Conservation (phyloP, 2,329 filamentous ascomycete genomes). For the Hypoxylon sp. region DNA sequence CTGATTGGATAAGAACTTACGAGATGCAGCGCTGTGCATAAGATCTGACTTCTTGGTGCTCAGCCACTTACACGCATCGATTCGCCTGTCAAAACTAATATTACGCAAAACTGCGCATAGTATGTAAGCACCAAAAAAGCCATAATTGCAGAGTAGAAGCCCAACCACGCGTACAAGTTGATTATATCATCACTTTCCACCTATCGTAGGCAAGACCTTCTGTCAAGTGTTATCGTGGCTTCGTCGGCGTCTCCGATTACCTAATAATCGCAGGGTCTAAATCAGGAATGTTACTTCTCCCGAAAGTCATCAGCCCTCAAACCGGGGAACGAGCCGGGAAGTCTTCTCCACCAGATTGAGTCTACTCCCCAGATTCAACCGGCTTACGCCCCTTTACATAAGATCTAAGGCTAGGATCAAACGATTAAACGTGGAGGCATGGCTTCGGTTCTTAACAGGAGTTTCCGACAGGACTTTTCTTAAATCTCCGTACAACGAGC, state of each 20-base stretch:
- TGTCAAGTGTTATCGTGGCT: background rate
- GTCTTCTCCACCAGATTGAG: background rate
- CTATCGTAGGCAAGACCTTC: background rate
- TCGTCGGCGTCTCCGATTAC: background rate
- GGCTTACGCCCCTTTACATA: conserved; percentile 4
- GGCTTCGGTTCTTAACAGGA: background rate
- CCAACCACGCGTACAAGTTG: background rate
- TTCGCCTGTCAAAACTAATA: background rate
- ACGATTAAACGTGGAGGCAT: background rate
- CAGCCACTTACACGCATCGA: background rate
- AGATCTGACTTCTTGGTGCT: conserved; percentile 10
- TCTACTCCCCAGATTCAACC: background rate
- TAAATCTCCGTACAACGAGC: background rate
- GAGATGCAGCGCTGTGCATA: conserved; percentile 29
- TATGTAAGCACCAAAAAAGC: background rate
- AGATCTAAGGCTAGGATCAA: conserved; percentile 8
- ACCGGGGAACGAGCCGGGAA: background rate
- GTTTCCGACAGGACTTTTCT: background rate
- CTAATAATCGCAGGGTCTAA: background rate
- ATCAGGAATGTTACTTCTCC: conserved; percentile 10
- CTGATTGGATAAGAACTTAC: conserved; percentile 32
- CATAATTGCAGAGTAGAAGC: background rate
- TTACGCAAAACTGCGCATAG: background rate
- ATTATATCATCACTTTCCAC: conserved; percentile 8
- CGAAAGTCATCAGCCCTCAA: background rate